Evolutionary conservation across 345 rosid genomes (phyloP).

Genomic region (Dovyalis caffra): DNA sequence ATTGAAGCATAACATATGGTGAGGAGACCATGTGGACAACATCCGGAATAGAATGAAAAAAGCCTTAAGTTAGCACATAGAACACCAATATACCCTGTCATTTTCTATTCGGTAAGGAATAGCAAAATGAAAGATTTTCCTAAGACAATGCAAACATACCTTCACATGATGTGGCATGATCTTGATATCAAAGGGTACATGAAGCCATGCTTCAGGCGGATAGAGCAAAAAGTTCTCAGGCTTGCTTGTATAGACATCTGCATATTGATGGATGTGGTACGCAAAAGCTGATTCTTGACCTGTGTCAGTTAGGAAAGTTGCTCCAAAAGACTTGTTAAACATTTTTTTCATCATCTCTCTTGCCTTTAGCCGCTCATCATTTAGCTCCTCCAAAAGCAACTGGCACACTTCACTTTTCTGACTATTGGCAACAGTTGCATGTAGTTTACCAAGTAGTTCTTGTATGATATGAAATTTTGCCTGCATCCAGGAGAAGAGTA

Average conservation of each 20-base stretch:
- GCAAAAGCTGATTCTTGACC: conserved; percentile 97
- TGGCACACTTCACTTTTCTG: conserved; percentile 50
- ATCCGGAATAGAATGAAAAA: neutral
- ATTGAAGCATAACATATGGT: neutral
- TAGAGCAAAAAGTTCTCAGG: conserved; percentile 84
- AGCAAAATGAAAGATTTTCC: neutral
- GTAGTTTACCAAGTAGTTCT: conserved; percentile 86
- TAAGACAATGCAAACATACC: conserved; percentile 40
- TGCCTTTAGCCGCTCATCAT: conserved; percentile 72
- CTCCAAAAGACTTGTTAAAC: conserved; percentile 94
- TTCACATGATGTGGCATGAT: conserved; percentile 97
- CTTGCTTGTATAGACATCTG: conserved; percentile 89
- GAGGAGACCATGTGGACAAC: neutral
- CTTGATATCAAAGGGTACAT: conserved; percentile 81
- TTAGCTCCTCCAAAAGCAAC: conserved; percentile 64
- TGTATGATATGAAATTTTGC: conserved; percentile 92
- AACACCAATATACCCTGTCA: neutral
- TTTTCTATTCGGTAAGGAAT: neutral
- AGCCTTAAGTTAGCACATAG: neutral
- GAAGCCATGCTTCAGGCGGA: conserved; percentile 94
- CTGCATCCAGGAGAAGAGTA: conserved; percentile 32
- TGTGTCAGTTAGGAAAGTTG: conserved; percentile 85
- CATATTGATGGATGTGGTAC: conserved; percentile 91
- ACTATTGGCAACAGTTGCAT: conserved; percentile 47
- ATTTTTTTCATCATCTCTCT: conserved; percentile 68